These are phyloP conservation scores for Annulohypoxylon truncatum DNA, from an alignment of 2,329 filamentous ascomycete species.

Conservation along the genomic window DNA sequence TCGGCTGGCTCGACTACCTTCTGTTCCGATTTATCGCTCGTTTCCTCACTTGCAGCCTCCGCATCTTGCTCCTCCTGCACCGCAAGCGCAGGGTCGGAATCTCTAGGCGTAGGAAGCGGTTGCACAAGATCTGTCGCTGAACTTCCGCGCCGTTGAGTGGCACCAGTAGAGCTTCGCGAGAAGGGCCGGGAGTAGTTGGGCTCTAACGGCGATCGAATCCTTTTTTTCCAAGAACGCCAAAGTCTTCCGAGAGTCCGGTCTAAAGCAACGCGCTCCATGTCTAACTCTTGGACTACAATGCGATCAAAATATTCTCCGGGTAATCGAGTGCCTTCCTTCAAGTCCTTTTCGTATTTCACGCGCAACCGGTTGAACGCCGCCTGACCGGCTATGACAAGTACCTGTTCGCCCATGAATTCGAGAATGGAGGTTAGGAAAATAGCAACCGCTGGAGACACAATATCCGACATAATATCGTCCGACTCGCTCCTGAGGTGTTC, in stretches of 20 bases:
- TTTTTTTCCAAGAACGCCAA: constrained; percentile 96
- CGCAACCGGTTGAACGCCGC: constrained; percentile 79
- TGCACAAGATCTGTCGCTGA: constrained; percentile 54
- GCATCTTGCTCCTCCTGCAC: constrained; percentile 44
- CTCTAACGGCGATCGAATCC: constrained; percentile 69
- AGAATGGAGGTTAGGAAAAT: constrained; percentile 96
- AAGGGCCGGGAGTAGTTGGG: constrained; percentile 62
- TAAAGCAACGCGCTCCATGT: constrained; percentile 92
- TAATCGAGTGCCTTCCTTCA: constrained; percentile 62
- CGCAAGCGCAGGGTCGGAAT: constrained; percentile 29
- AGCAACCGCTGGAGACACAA: constrained; percentile 88
- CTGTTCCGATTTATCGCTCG: constrained; percentile 11
- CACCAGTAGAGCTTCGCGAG: constrained; percentile 60
- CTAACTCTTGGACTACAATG: constrained; percentile 86
- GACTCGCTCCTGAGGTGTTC: constrained; percentile 74
- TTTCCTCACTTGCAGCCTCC: constrained; percentile 14
- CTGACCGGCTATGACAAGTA: constrained; percentile 86
- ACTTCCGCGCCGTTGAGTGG: constrained; percentile 55
- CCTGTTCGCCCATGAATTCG: constrained; percentile 93
- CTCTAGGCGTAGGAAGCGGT: constrained; percentile 51
- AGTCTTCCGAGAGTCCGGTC: constrained; percentile 88
- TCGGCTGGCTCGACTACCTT: constrained; percentile 61
- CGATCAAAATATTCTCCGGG: constrained; percentile 68
- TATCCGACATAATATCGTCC: constrained; percentile 70
- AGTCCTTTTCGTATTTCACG: constrained; percentile 67